Percentiles rank a stretch among this genome's conserved stretches.
These are phyloP conservation scores for Dipodascus geniculatus DNA, from an alignment of 805 yeast species.

Conservation along the genomic window DNA sequence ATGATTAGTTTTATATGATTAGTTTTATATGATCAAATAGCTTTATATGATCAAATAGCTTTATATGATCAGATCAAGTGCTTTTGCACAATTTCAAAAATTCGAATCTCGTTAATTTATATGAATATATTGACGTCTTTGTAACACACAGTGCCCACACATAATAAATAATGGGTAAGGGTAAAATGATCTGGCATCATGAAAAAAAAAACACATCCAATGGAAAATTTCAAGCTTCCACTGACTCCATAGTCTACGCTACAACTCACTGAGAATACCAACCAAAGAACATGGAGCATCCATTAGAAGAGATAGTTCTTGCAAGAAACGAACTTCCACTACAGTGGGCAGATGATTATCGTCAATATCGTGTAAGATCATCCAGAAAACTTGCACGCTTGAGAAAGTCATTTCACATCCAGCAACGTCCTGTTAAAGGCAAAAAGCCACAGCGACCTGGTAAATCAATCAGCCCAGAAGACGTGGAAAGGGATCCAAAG, in stretches of 20 bases:
- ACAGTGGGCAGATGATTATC: constrained; percentile 55
- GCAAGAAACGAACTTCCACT: constrained; percentile 49
- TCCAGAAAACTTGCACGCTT: constrained; percentile 49
- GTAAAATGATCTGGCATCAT: too few species aligned
- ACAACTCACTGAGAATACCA: background rate
- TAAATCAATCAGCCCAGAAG: constrained; percentile 34
- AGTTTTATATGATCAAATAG: too few species aligned
- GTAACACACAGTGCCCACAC: too few species aligned
- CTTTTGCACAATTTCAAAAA: too few species aligned
- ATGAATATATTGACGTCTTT: too few species aligned
- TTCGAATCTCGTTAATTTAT: too few species aligned
- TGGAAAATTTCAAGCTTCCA: background rate
- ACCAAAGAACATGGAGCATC: constrained; percentile 30
- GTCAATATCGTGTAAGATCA: constrained; percentile 51
- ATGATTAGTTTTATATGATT: too few species aligned
- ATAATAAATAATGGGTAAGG: too few species aligned
- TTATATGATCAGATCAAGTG: too few species aligned
- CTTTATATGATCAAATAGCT: too few species aligned
- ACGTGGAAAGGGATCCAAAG: constrained; percentile 38
- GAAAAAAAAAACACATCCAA: background rate
- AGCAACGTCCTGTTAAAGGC: constrained; percentile 55
- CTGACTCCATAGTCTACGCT: too few species aligned
- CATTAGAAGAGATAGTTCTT: constrained; percentile 30
- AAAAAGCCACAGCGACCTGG: constrained; percentile 32
- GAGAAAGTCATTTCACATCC: constrained; percentile 52